phyloP scores from a whole-genome alignment of 768 basidiomycete genomes.

The Nidula microcarpa region DNA sequence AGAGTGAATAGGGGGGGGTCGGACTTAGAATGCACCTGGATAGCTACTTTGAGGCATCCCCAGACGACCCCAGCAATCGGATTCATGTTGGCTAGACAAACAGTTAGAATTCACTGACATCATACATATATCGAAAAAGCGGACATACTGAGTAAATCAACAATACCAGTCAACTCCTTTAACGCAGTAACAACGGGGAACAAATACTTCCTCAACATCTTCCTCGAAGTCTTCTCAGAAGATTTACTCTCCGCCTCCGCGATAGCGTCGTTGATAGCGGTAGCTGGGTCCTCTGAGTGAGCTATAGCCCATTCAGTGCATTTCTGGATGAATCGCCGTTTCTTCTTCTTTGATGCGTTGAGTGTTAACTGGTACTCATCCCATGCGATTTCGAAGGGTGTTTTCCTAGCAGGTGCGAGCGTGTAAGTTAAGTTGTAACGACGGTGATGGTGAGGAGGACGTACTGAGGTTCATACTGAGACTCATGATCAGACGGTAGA shows the following conservation, averaged over 20 bases:
- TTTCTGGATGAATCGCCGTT: not conserved
- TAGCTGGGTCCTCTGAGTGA: not conserved
- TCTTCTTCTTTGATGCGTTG: not conserved
- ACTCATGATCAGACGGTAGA: too few relatives aligned
- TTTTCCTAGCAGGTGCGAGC: not conserved
- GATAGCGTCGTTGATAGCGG: not conserved
- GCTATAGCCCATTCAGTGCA: not conserved
- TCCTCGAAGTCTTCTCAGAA: not conserved
- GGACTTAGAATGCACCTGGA: not conserved
- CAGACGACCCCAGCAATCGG: not conserved
- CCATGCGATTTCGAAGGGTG: not conserved
- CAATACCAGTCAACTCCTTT: not conserved
- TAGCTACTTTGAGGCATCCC: not conserved
- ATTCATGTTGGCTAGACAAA: not conserved
- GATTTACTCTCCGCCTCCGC: not conserved
- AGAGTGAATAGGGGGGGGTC: not conserved
- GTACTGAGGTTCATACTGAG: too few relatives aligned
- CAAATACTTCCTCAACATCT: not conserved
- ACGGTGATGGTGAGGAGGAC: too few relatives aligned
- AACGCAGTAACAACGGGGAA: not conserved
- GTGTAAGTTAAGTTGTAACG: too few relatives aligned
- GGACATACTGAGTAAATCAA: not conserved
- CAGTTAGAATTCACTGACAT: not conserved
- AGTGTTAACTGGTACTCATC: not conserved
- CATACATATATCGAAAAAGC: not conserved